phyloP scores from a whole-genome alignment of 495 filamentous ascomycete genomes.

The Xylaria longipes region DNA sequence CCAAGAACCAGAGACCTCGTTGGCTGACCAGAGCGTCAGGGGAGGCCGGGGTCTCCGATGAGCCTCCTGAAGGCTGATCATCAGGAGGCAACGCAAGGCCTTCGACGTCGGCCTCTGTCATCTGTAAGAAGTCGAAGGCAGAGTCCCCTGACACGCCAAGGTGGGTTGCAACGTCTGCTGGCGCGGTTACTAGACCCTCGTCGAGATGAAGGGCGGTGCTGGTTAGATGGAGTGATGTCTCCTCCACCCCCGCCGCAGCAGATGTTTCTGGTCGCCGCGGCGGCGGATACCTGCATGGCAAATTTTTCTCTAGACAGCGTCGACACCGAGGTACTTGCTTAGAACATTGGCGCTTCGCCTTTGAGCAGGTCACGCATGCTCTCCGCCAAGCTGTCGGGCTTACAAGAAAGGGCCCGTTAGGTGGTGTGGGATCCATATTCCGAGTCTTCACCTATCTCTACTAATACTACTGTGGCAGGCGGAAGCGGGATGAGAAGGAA shows the following conservation, averaged over 20 bases:
- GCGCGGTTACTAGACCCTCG: not conserved
- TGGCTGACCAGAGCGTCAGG: not conserved
- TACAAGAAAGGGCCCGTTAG: not conserved
- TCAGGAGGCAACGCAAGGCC: not conserved
- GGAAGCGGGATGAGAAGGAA: not conserved
- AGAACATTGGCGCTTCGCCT: conserved; percentile 39
- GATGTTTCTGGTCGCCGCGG: conserved; percentile 22
- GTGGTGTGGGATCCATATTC: conserved; percentile 9
- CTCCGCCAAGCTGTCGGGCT: conserved; percentile 26
- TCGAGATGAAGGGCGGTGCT: not conserved
- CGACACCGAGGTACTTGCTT: conserved; percentile 35
- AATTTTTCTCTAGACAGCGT: conserved; percentile 29
- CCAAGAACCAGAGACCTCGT: conserved; percentile 30
- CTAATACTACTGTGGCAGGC: not conserved
- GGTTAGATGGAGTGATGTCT: conserved; percentile 4
- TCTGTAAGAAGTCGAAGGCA: not conserved
- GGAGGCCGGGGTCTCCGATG: not conserved
- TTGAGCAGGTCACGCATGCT: conserved; percentile 37
- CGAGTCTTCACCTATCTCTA: not conserved
- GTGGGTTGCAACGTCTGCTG: not conserved
- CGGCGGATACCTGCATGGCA: conserved; percentile 35
- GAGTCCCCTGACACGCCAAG: not conserved
- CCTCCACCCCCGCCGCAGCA: conserved; percentile 10
- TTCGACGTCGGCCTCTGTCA: conserved; percentile 7
- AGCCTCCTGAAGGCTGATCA: not conserved